Evolutionary conservation across 371 early-diverging fungal genomes (phyloP), one percentile per base, ranked within the genome.

Genomic region (Mucor mucedo): DNA sequence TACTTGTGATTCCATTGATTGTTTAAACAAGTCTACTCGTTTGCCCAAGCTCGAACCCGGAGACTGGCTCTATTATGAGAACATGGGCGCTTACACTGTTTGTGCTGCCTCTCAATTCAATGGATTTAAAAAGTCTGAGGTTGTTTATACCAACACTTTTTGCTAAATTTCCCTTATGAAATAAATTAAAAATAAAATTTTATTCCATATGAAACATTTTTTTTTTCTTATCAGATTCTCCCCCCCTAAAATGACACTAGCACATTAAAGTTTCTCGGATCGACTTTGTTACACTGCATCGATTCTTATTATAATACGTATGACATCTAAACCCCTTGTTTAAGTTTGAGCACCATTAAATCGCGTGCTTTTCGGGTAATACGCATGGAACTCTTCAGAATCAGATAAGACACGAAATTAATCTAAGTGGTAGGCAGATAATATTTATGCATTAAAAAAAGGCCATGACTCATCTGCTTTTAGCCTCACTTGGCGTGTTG

Each of bases 1-100:
- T 30, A 98, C 98, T 45, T 98, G 98, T 78, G 98, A 98, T 78
- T 96, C 96, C 16, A 94, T 98, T 66, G 99, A 98, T 80, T 94
- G 94, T 75, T 87, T 98, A 55, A 86, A 84, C 65, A 79, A 87
- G 56, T 82, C 87, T 41, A 73, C 83, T 14, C 58, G 57, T 59
- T 81, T 98, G 53, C 97, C 97, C 48, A 85, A 91, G 72, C 82
- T 98, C 69, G 86, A 91, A 55, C 86, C 94, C 32, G 97, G 98
- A 59, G 99, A 98, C 75, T 98, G 98, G 98, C 79, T 98, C 52
- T 89, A 90, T 75, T 97, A 93, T 80, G 90, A 93, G 55, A 83
- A 91, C 74, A 97, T 98, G 98, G 99, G 99, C 39, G 98, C 99
- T 2, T 98, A 98, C 76, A 97, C 98, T 49, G 84, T 89, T 58